Percentiles rank a stretch among this genome's conserved stretches.
These are phyloP conservation scores for Ogataea kodamae DNA, from an alignment of 805 yeast genomes.

Conservation along the genomic window DNA sequence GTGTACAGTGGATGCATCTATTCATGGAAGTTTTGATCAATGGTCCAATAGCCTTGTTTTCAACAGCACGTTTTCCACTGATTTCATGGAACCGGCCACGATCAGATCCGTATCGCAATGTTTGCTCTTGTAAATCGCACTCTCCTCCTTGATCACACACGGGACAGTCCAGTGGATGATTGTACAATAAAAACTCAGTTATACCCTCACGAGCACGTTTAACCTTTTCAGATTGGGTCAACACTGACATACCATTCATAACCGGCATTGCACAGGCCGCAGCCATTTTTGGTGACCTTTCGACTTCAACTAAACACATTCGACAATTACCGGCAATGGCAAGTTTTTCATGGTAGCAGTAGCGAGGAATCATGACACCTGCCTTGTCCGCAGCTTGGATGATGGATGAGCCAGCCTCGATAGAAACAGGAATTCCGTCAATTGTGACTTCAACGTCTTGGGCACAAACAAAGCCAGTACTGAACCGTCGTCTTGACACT, in stretches of 20 bases:
- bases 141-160: conserved; percentile 95
- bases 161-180: conserved; percentile 91
- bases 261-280: conserved; percentile 93
- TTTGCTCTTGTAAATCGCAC: conserved; percentile 88
- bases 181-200: conserved; percentile 81
- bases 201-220: conserved; percentile 85
- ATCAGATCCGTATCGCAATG: conserved; percentile 78
- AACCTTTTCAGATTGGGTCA: conserved; percentile 73
- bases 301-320: conserved; percentile 89
- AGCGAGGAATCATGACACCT: conserved; percentile 82
- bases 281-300: conserved; percentile 83
- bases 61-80: conserved; percentile 83
- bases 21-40: conserved; percentile 87
- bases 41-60: conserved; percentile 88
- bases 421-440: conserved; percentile 71
- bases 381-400: conserved; percentile 92
- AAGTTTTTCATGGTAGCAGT: conserved; percentile 87
- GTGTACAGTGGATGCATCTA: conserved; percentile 88
- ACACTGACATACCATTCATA: conserved; percentile 84
- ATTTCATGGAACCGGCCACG: conserved; percentile 82
- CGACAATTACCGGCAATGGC: conserved; percentile 92
- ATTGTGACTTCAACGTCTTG: conserved; percentile 39
- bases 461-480: conserved; percentile 2
- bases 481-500: conserved; percentile 15
- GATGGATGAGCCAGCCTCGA: conserved; percentile 83